Percentiles rank a stretch among this genome's conserved stretches.
These are phyloP conservation scores for Cladosporium sp. DNA, from an alignment of 2,329 filamentous ascomycete genomes.

Conservation along the genomic window DNA sequence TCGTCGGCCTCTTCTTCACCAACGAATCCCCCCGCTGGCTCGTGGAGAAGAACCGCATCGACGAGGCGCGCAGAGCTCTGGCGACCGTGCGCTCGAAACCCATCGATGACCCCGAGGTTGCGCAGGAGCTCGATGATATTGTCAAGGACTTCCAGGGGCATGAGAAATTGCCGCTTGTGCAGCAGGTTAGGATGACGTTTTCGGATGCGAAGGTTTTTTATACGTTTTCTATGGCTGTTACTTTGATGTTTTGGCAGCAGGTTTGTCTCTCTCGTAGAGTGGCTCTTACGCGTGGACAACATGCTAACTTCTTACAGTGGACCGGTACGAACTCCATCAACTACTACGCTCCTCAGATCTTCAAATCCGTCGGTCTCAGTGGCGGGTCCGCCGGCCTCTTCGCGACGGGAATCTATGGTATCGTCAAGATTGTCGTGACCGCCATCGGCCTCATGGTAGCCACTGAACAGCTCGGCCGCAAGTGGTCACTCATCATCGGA, in stretches of 20 bases:
- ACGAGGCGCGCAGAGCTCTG: constrained; percentile 41
- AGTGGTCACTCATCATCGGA: constrained; percentile 41
- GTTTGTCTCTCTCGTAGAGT: no score
- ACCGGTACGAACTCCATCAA: constrained; percentile 35
- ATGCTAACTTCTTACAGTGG: constrained; percentile 27
- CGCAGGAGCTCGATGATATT: constrained; percentile 41
- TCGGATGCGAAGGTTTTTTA: constrained; percentile 37
- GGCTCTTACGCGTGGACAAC: constrained; percentile 8
- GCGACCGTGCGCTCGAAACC: constrained; percentile 35
- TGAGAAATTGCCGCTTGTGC: constrained; percentile 36
- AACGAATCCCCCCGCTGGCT: constrained; percentile 52
- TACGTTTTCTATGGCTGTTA: constrained; percentile 37
- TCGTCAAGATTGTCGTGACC: constrained; percentile 43
- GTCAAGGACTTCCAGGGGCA: constrained; percentile 41
- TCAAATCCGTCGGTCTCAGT: constrained; percentile 38
- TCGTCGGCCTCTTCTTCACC: constrained; percentile 47
- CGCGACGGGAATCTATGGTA: constrained; percentile 43
- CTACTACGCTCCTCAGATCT: constrained; percentile 43
- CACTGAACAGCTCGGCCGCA: constrained; percentile 42
- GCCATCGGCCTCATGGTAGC: constrained; percentile 41
- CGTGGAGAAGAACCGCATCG: constrained; percentile 46
- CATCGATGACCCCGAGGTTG: constrained; percentile 32
- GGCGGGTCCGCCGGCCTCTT: constrained; percentile 39
- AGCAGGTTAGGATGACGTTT: constrained; percentile 36
- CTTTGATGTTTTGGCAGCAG: constrained; percentile 43